Base-by-base conservation (phyloP, 176 grass and related monocot genomes). In the Eremochloa ophiuroides region DNA sequence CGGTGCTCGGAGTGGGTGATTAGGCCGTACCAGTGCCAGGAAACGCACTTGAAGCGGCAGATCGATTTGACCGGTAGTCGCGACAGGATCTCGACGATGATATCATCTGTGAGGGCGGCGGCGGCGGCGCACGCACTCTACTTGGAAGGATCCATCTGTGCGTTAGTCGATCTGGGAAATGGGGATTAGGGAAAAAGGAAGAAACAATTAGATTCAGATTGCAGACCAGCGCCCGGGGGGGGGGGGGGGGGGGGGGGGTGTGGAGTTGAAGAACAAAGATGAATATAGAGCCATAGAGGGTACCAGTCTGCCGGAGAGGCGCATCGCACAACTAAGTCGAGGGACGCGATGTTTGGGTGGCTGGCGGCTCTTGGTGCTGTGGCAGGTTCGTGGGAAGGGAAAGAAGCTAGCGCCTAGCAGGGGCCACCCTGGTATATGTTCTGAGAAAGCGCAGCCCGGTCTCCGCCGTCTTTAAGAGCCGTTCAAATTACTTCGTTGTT, bases 11-110 rank as follows among this genome's bases (percentile, higher is more conserved):
- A 15, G 33, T 58, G 0, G 65, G 65, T 70, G 22, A 66, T 38
- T 9, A 80, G 63, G 61, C 12, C 47, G 44, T 56, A 34, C 62
- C 78, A 80, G 44, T 66, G 66, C 66, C 50, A 10, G 4, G 64
- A 80, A 50, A 80, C 47, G 22, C 77, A 80, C 33, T 69, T 69
- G 63, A 80, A 69, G 6, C 63, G 46, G 46, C 33, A 56, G 27
- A 80, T 16, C n/a, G 44, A 69, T 66, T 58, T 80, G 31, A 1
- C 10, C 6, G 78, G 78, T 7, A 80, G 65, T 28, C 70, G 46
- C 3, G 44, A 66, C 6, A 80, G 31, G 31, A 80, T 56, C 46
- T 80, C 78, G 2, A 80, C 33, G 10, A 80, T 27, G 29, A 70
- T 12, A 4, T 80, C 65, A 0, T 69, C 47, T 0, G 33, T 47